These are phyloP conservation scores for Guyanaporus albipodus DNA, from an alignment of 768 basidiomycete genomes.

Conservation along the genomic window DNA sequence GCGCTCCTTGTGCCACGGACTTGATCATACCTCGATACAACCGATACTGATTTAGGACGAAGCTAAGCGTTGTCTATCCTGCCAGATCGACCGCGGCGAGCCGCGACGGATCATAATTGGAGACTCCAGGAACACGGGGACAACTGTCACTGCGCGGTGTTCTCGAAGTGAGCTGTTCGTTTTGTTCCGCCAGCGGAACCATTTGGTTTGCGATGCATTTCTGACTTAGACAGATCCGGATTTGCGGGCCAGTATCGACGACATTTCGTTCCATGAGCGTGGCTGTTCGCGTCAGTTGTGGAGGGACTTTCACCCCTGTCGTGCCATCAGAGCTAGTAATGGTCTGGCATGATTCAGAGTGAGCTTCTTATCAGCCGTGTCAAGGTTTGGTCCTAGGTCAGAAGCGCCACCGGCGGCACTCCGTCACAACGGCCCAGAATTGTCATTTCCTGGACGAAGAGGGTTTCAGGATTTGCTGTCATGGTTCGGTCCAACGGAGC, in stretches of 20 bases:
- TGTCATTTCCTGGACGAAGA: too few species aligned
- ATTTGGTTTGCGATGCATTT: neutral
- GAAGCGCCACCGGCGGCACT: too few species aligned
- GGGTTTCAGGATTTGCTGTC: too few species aligned
- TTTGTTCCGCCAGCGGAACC: neutral
- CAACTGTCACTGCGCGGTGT: constrained; percentile 2
- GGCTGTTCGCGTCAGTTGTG: neutral
- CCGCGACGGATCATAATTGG: constrained; percentile 3
- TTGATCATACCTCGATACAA: neutral
- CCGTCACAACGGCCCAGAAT: too few species aligned
- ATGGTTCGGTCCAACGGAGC: too few species aligned
- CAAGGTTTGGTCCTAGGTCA: neutral
- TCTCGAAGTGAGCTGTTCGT: too few species aligned
- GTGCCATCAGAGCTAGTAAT: neutral
- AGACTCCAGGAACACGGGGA: constrained; percentile 5
- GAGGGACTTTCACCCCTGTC: too few species aligned
- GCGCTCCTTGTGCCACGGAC: constrained; percentile 5
- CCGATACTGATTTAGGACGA: neutral
- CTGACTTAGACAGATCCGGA: neutral
- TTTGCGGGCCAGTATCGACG: constrained; percentile 5
- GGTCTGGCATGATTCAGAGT: neutral
- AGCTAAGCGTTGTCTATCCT: neutral
- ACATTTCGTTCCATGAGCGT: neutral
- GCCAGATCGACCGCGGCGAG: constrained; percentile 4
- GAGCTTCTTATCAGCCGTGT: neutral